phyloP scores from a whole-genome alignment of 2,329 filamentous ascomycete genomes.

The Byssoonygena ceratinophila region DNA sequence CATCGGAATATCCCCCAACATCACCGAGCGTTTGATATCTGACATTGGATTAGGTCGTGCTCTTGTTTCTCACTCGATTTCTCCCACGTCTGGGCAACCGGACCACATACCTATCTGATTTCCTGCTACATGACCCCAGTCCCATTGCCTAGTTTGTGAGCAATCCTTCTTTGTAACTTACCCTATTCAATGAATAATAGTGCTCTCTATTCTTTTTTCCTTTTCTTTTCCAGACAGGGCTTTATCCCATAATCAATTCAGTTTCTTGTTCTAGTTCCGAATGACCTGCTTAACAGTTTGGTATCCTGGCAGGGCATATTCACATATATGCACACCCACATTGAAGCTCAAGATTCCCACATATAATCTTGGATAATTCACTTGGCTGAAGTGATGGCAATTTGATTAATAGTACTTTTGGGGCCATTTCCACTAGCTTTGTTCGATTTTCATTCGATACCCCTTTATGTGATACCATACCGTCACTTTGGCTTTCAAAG shows the following conservation, averaged over 20 bases:
- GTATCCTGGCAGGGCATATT: too few species aligned
- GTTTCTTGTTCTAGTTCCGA: too few species aligned
- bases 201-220: background rate
- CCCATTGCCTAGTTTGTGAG: background rate
- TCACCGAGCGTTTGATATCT: constrained; percentile 5
- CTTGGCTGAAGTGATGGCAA: too few species aligned
- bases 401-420: too few species aligned
- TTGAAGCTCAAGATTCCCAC: too few species aligned
- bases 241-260: background rate
- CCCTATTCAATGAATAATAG: background rate
- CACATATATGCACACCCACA: too few species aligned
- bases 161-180: background rate
- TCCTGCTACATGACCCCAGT: background rate
- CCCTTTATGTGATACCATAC: too few species aligned
- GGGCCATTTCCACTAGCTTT: too few species aligned
- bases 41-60: constrained; percentile 11
- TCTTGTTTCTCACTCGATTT: background rate
- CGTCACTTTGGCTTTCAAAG: background rate
- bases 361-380: too few species aligned
- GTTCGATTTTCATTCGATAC: too few species aligned
- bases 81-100: background rate
- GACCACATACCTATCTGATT: background rate
- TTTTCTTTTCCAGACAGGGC: background rate
- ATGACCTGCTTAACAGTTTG: too few species aligned
- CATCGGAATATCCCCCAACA: background rate